Evolutionary conservation across 331 rosid genomes (phyloP).

Genomic region (Rhamnella rubrinervis): DNA sequence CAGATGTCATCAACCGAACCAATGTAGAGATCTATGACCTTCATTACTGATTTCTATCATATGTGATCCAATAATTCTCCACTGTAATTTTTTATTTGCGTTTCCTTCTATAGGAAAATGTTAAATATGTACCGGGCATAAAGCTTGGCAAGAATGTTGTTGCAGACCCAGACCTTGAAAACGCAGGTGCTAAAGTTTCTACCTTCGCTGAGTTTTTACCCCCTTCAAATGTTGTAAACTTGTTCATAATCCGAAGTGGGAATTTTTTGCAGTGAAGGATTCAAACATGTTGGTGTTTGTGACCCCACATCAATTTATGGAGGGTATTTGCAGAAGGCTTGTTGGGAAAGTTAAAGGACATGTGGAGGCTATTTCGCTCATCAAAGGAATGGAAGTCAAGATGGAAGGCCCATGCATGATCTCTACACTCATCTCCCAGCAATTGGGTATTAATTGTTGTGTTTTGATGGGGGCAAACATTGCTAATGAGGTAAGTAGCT

Average conservation of each 20-base stretch:
- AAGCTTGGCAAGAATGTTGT: conserved; percentile 86
- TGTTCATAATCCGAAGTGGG: conserved; percentile 24
- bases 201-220: neutral
- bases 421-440: conserved; percentile 69
- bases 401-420: conserved; percentile 94
- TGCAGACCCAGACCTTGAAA: conserved; percentile 77
- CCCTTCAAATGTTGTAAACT: neutral
- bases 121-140: conserved; percentile 79
- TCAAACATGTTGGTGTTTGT: conserved; percentile 90
- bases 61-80: neutral
- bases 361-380: conserved; percentile 79
- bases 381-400: conserved; percentile 97
- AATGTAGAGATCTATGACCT: conserved; percentile 49
- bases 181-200: conserved; percentile 48
- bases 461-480: conserved; percentile 97
- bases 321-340: conserved; percentile 70
- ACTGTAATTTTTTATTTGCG: conserved; percentile 5
- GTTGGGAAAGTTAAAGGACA: conserved; percentile 60
- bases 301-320: conserved; percentile 92
- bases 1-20: conserved; percentile 71
- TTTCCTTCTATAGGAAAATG: conserved; percentile 66
- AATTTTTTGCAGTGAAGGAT: conserved; percentile 60
- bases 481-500: conserved; percentile 67
- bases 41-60: neutral
- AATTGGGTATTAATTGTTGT: conserved; percentile 68